Conservation (phyloP, 352 stramenopile species). For the Saprolegnia diclina region DNA sequence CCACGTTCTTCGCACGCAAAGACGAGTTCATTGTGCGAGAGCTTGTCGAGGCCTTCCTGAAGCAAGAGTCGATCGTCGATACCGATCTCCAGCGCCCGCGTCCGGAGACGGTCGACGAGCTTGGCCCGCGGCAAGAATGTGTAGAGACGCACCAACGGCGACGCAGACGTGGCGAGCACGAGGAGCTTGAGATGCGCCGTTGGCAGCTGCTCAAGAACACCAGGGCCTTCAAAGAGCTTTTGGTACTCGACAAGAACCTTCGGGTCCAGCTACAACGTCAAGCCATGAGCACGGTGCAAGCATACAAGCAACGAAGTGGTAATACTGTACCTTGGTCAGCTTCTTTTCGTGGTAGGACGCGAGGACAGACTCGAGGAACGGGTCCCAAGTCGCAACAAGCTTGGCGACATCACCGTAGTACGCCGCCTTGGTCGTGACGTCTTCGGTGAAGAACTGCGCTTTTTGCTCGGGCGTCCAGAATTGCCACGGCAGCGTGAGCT, state of each 20-base stretch:
- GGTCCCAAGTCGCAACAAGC: conserved; percentile 34
- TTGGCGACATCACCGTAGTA: conserved; percentile 59
- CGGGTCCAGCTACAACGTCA: conserved; percentile 16
- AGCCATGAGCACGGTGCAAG: not conserved
- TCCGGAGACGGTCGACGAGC: conserved; percentile 45
- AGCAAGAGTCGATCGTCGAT: conserved; percentile 72
- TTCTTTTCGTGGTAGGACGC: conserved; percentile 5
- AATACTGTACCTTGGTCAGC: conserved; percentile 9
- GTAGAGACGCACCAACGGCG: conserved; percentile 38
- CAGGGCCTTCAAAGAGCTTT: conserved; percentile 29
- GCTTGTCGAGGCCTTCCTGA: conserved; percentile 47
- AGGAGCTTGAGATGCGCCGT: conserved; percentile 49
- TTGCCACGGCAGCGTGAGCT: conserved; percentile 77
- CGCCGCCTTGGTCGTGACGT: conserved; percentile 42
- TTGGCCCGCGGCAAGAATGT: conserved; percentile 35
- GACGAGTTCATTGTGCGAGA: conserved; percentile 74
- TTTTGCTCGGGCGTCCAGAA: conserved; percentile 81
- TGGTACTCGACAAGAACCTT: conserved; percentile 14
- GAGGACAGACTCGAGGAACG: not conserved
- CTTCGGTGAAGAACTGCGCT: conserved; percentile 71
- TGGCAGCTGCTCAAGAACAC: conserved; percentile 40
- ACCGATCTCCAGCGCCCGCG: conserved; percentile 52
- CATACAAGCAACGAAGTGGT: not conserved
- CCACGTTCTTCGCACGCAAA: conserved; percentile 80
- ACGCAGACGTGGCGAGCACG: conserved; percentile 48